Evolutionary conservation across 345 rosid genomes (phyloP), one percentile per base, ranked within the genome.

Genomic region (Psidium friedrichsthalianum): DNA sequence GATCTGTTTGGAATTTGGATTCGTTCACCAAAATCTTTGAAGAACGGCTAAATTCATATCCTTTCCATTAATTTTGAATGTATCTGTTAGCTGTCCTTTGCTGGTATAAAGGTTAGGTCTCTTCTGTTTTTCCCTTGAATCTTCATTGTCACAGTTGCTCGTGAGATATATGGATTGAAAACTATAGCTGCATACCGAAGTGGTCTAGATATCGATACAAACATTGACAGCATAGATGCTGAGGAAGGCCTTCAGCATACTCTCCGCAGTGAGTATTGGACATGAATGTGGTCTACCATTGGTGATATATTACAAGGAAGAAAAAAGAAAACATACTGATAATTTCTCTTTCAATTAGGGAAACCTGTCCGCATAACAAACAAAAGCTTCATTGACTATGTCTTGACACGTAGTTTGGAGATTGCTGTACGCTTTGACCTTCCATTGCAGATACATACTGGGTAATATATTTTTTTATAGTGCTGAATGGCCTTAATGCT

Each of bases 391-490:
- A 91, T 93, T 81, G 98, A 97, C 93, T 93, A 95, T 89, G 90
- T 96, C 86, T 91, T 97, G 89, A 88, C 92, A 0, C 86, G 47
- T 24, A 91, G 94, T 92, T 89, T 95, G 94, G 95, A 92, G 91
- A 85, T 93, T 64, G 96, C 98, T 80, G 78, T 83, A 59, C 74
- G 78, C 84, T 90, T 90, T 83, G 93, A 94, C 93, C 87, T 97
- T 92, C 99, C 99, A 51, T 83, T 97, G 87, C 99, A 97, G 89
- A 94, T 97, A 92, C 99, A 97, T 91, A 94, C 99, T 54, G 99
- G 98, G 99, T 97, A 94, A 92, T 82, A 87, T 29, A 10, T 11
- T 51, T 56, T 84, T 83, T 84, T 12, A 25, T 56, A 51, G 52
- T 85, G 55, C 85, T 82, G 82, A 83, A 78, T 86, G 55, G 59